Conservation (phyloP, 2,329 filamentous ascomycete genomes). For the Cadophora luteo-olivacea region DNA sequence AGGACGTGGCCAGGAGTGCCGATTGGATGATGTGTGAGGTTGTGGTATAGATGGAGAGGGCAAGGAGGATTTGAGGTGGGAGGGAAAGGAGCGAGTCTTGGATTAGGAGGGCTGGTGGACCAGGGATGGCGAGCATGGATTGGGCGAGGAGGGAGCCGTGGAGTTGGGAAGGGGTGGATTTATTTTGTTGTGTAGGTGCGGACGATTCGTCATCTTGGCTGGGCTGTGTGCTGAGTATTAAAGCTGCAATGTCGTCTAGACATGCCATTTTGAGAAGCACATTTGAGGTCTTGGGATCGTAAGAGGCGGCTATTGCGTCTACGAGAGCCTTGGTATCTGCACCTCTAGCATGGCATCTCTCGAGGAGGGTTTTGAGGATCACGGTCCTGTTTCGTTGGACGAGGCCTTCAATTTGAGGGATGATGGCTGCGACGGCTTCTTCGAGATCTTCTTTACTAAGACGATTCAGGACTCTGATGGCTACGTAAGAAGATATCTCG, state of each 20-base stretch:
- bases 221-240: slow-evolving; percentile 53
- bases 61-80: slow-evolving; percentile 60
- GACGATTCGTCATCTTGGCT: slow-evolving; percentile 38
- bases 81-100: slow-evolving; percentile 74
- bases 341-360: slow-evolving; percentile 76
- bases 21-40: slow-evolving; percentile 69
- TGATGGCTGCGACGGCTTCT: slow-evolving; percentile 72
- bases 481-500: slow-evolving; percentile 88
- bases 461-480: slow-evolving; percentile 81
- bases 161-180: slow-evolving; percentile 60
- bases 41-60: slow-evolving; percentile 61
- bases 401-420: slow-evolving; percentile 74
- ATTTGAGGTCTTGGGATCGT: slow-evolving; percentile 55
- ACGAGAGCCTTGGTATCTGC: slow-evolving; percentile 62
- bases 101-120: slow-evolving; percentile 71
- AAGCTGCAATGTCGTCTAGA: slow-evolving; percentile 56
- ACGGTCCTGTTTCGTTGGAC: slow-evolving; percentile 78
- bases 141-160: slow-evolving; percentile 86
- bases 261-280: slow-evolving; percentile 66
- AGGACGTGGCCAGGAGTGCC: slow-evolving; percentile 61
- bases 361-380: slow-evolving; percentile 81
- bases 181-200: slow-evolving; percentile 36
- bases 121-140: slow-evolving; percentile 77
- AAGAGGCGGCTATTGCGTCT: slow-evolving; percentile 59
- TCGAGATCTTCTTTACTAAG: slow-evolving; percentile 86